A percentile compares a stretch with the other conserved stretches of the same genome.
Conservation (phyloP, 2,329 filamentous ascomycete genomes). For the Colletotrichum liriopes region DNA sequence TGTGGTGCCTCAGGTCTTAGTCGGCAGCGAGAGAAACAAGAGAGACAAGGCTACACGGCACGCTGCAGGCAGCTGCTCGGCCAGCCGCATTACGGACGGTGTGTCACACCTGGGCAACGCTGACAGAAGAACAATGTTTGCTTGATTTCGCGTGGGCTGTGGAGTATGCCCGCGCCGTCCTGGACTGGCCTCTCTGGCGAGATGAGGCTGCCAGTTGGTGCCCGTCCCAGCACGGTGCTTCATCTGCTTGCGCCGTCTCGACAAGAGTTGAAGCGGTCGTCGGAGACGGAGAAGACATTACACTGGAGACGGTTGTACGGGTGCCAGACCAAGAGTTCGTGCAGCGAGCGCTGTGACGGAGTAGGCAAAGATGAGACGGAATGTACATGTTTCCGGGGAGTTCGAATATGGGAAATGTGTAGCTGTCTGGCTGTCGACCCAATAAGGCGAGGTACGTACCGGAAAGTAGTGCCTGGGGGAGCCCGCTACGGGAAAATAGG, state of each 20-base stretch:
- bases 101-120: background rate
- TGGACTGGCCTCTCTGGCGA: background rate
- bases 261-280: slow-evolving; percentile 1
- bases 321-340: background rate
- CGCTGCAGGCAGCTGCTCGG: slow-evolving; percentile 33
- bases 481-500: background rate
- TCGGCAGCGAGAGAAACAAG: background rate
- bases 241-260: slow-evolving; percentile 23
- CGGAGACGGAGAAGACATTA: slow-evolving; percentile 5
- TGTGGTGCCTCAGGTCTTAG: slow-evolving; percentile 3
- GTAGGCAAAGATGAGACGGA: slow-evolving; percentile 18
- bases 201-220: background rate
- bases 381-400: slow-evolving; percentile 29
- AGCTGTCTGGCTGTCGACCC: background rate
- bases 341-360: slow-evolving; percentile 10
- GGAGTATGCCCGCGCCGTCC: slow-evolving; percentile 6
- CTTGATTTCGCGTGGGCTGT: slow-evolving; percentile 22
- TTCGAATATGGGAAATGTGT: slow-evolving; percentile 17
- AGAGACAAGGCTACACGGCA: slow-evolving; percentile 18
- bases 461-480: background rate
- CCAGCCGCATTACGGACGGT: slow-evolving; percentile 28
- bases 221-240: background rate
- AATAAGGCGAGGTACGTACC: background rate
- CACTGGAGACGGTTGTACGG: background rate
- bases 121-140: slow-evolving; percentile 19